Evolutionary conservation across 2,329 filamentous ascomycete species (phyloP), one percentile per base, ranked within the genome.

Genomic region (Biscogniauxia marginata): DNA sequence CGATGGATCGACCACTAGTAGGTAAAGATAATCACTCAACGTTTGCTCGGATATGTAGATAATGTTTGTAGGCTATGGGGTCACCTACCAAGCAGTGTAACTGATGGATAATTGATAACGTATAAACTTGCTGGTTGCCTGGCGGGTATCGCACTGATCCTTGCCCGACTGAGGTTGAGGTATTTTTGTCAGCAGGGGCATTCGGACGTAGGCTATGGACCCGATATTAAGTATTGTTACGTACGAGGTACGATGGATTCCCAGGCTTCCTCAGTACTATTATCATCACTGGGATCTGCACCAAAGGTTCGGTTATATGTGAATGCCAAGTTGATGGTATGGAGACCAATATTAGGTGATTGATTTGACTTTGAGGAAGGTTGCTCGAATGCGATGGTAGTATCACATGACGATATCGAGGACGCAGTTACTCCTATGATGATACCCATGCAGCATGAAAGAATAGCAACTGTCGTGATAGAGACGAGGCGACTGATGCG

Each of bases 261-360:
- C 54, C 54, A 56, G 13, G 54, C 50, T 23, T 49, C 50, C 20
- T 52, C 46, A 3, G 54, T 53, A 9, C 21, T 6, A n/a, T 25
- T 7, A 30, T 56, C 22, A 13, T 46, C 22, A 16, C 9, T 16
- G 13, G 54, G 54, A 46, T 56, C 54, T 18, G 54, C 50, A 20
- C 54, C 54, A 20, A 53, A 53, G 16, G 54, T 56, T 6, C 50
- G 54, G 47, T 56, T 56, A 20, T 56, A 56, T 18, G 30, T 20
- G 50, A 56, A 56, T 19, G 45, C n/a, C 30, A 34, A 47, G 19
- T 47, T 20, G 45, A 47, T 47, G 4, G 45, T 21, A 7, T 47
- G 45, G 19, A 47, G 6, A 20, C 20, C 22, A 20, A 47, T 46
- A 19, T 46, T 18, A 7, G 44, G 44, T 7, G 9, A 19, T 9